These are phyloP conservation scores for Cercospora berteroae DNA, from an alignment of 2,329 filamentous ascomycete species.

Conservation along the genomic window DNA sequence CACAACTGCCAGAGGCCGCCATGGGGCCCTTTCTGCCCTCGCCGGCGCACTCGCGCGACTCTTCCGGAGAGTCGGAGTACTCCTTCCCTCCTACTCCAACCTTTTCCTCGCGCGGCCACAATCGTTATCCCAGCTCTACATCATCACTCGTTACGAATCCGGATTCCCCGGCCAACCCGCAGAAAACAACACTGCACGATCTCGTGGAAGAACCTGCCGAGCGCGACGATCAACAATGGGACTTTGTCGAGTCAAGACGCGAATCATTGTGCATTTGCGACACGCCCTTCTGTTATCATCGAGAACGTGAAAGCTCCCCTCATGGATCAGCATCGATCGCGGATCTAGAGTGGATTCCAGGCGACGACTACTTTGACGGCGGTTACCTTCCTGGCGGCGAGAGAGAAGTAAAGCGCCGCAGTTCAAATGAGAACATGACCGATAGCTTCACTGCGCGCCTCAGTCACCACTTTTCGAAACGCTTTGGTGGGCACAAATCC, in stretches of 20 bases:
- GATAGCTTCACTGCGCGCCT: constrained; percentile 64
- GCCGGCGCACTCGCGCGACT: constrained; percentile 38
- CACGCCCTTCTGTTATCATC: constrained; percentile 58
- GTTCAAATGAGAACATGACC: constrained; percentile 60
- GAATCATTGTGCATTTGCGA: constrained; percentile 68
- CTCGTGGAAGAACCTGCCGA: constrained; percentile 81
- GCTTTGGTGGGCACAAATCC: constrained; percentile 53
- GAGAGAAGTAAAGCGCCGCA: constrained; percentile 56
- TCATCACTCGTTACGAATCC: constrained; percentile 71
- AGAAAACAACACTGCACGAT: constrained; percentile 67
- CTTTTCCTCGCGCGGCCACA: constrained; percentile 62
- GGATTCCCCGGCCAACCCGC: constrained; percentile 54
- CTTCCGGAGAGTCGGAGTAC: constrained; percentile 56
- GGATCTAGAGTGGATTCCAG: constrained; percentile 34
- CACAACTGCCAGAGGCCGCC: constrained; percentile 22
- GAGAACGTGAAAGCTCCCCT: constrained; percentile 24
- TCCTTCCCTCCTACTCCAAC: constrained; percentile 70
- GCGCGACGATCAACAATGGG: constrained; percentile 55
- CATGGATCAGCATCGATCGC: constrained; percentile 4
- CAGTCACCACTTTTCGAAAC: constrained; percentile 49
- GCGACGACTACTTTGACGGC: constrained; percentile 60
- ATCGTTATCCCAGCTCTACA: constrained; percentile 68
- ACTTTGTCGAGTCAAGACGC: constrained; percentile 37
- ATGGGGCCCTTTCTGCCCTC: constrained; percentile 25
- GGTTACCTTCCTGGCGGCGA: constrained; percentile 52